Percentiles rank a stretch among this genome's conserved stretches.
phyloP scores from a whole-genome alignment of 2,329 filamentous ascomycete genomes.

The Colletotrichum truncatum region DNA sequence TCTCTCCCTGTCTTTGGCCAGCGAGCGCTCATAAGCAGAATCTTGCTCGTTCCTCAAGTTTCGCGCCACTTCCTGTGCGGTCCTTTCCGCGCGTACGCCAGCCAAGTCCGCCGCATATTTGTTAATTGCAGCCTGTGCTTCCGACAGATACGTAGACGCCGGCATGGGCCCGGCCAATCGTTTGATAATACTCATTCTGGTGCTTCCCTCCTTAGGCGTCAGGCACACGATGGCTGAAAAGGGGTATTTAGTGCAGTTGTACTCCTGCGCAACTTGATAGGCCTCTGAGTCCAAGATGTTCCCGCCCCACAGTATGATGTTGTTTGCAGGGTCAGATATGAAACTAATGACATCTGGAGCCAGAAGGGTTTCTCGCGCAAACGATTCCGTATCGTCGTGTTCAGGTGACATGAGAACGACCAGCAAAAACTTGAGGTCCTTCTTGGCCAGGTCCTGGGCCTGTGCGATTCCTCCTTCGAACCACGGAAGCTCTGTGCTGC shows the following conservation, averaged over 20 bases:
- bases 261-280: conserved; percentile 88
- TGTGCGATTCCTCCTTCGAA: conserved; percentile 91
- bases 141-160: conserved; percentile 76
- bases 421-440: conserved; percentile 90
- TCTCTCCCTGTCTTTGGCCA: conserved; percentile 88
- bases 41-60: conserved; percentile 89
- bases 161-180: conserved; percentile 79
- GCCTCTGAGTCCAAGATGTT: conserved; percentile 94
- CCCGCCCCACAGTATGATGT: conserved; percentile 90
- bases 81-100: conserved; percentile 77
- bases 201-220: conserved; percentile 83
- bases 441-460: conserved; percentile 89
- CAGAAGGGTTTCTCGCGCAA: conserved; percentile 84
- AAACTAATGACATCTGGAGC: conserved; percentile 78
- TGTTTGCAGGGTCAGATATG: conserved; percentile 77
- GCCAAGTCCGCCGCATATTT: conserved; percentile 81
- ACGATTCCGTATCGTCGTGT: conserved; percentile 89
- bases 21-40: conserved; percentile 89
- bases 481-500: conserved; percentile 76
- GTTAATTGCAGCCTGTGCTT: conserved; percentile 77
- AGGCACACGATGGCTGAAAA: conserved; percentile 89
- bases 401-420: conserved; percentile 90
- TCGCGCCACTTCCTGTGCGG: conserved; percentile 83
- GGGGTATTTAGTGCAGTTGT: conserved; percentile 92
- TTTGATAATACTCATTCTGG: conserved; percentile 90